These are phyloP conservation scores for Exophiala mesophila DNA, from an alignment of 2,329 filamentous ascomycete genomes.

Conservation along the genomic window DNA sequence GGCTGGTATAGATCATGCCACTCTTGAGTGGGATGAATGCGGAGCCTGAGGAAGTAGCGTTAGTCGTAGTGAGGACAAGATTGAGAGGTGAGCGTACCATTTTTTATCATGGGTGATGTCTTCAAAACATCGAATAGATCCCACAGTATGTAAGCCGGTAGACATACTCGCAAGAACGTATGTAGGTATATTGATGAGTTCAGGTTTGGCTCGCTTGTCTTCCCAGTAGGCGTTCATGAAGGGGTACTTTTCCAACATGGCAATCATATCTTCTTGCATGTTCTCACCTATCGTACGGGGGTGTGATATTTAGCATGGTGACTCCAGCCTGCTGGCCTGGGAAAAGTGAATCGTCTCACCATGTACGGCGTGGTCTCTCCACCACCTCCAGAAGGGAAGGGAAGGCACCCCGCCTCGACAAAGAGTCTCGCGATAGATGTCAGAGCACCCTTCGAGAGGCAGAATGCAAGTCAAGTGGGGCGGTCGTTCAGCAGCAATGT, in stretches of 20 bases:
- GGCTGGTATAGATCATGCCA: conserved; percentile 42
- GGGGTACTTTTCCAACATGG: conserved; percentile 21
- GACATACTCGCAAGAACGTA: conserved; percentile 34
- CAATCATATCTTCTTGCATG: conserved; percentile 8
- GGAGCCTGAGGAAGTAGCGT: too few species aligned
- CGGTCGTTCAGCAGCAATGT: conserved; percentile 39
- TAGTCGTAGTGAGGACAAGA: too few species aligned
- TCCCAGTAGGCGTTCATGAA: conserved; percentile 27
- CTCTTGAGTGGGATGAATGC: conserved; percentile 39
- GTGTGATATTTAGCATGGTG: too few species aligned
- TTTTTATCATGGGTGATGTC: conserved; percentile 37
- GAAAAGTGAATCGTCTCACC: too few species aligned
- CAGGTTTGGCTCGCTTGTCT: conserved; percentile 19
- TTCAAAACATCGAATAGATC: conserved; percentile 35
- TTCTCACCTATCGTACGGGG: conserved; percentile 8
- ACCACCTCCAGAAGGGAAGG: conserved; percentile 9
- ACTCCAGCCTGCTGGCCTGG: too few species aligned
- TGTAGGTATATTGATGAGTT: conserved; percentile 24
- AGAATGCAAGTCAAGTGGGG: conserved; percentile 42
- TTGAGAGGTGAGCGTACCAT: too few species aligned
- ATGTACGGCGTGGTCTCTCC: conserved; percentile 4
- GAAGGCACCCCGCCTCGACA: conserved; percentile 33
- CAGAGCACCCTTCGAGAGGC: conserved; percentile 45
- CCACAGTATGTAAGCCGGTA: conserved; percentile 36
- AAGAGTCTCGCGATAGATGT: conserved; percentile 46